These are phyloP conservation scores for Lizanozyma gosingica DNA, from an alignment of 1,139 yeast genomes.

Conservation along the genomic window DNA sequence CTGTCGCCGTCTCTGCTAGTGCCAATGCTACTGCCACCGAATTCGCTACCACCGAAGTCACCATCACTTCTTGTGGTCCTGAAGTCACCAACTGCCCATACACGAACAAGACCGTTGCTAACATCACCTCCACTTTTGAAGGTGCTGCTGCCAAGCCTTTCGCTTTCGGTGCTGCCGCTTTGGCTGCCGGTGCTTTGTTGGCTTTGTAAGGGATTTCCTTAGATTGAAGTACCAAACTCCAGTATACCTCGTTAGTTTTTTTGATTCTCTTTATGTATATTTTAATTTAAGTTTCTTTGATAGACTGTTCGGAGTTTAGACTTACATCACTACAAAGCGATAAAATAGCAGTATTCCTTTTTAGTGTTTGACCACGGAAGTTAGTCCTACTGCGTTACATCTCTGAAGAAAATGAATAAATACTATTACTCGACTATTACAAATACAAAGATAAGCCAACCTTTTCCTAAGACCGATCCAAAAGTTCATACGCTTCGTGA, in stretches of 20 bases:
- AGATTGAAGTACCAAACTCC: constrained; percentile 74
- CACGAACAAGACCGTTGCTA: constrained; percentile 18
- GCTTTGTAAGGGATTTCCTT: constrained; percentile 28
- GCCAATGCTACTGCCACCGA: constrained; percentile 26
- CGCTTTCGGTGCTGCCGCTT: constrained; percentile 40
- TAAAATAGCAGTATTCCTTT: too few relatives aligned
- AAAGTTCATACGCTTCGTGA: background rate
- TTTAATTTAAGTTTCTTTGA: too few relatives aligned
- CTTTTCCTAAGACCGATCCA: background rate
- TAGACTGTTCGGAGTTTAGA: too few relatives aligned
- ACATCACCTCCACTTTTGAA: constrained; percentile 29
- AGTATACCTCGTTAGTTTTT: constrained; percentile 59
- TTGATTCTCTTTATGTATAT: constrained; percentile 37
- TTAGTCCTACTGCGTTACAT: too few relatives aligned
- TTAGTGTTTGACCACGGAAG: too few relatives aligned
- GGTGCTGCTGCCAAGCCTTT: constrained; percentile 19
- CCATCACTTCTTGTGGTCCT: constrained; percentile 37
- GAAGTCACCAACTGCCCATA: constrained; percentile 33
- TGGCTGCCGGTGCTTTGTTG: constrained; percentile 46
- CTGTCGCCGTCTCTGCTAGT: constrained; percentile 29
- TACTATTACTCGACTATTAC: background rate
- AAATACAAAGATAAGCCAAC: too few relatives aligned
- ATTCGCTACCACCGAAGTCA: constrained; percentile 22
- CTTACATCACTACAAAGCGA: too few relatives aligned
- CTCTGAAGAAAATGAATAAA: too few relatives aligned